Evolutionary conservation across 768 basidiomycete genomes (phyloP).

Genomic region (Fomitopsis pulvina): DNA sequence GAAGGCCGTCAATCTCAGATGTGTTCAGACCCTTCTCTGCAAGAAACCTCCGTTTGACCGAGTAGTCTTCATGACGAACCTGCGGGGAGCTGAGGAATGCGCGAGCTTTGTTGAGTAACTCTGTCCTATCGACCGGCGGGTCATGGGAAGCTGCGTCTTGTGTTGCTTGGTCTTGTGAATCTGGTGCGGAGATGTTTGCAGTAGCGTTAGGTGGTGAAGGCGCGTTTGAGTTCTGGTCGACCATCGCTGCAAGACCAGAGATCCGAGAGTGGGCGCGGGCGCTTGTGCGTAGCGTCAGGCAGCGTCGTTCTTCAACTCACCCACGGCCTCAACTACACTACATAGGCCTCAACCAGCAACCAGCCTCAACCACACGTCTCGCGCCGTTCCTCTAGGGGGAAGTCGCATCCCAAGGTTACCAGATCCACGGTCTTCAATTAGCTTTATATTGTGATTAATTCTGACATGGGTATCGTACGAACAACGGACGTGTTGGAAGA

Average conservation of each 20-base stretch:
- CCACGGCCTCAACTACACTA: no score
- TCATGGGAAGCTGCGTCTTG: neutral
- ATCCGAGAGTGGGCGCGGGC: no score
- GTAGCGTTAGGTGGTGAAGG: neutral
- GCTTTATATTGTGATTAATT: no score
- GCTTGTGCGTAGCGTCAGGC: no score
- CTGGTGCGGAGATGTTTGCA: neutral
- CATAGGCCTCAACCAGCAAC: no score
- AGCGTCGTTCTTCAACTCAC: no score
- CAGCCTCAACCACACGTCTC: no score
- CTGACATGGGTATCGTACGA: no score
- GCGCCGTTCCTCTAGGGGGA: no score
- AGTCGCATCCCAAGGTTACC: no score
- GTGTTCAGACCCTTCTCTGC: conserved; percentile 63
- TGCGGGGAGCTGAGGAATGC: conserved; percentile 63
- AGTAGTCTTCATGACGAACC: conserved; percentile 47
- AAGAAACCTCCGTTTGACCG: conserved; percentile 58
- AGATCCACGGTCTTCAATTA: no score
- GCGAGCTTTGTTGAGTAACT: conserved; percentile 43
- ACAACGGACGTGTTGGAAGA: no score
- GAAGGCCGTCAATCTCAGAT: conserved; percentile 49
- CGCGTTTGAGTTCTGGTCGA: neutral
- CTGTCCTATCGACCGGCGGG: conserved; percentile 12
- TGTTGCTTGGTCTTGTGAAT: neutral
- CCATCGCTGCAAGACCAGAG: conserved; percentile 1